phyloP scores from a whole-genome alignment of 2,329 filamentous ascomycete genomes.

The Aureobasidium namibiae region DNA sequence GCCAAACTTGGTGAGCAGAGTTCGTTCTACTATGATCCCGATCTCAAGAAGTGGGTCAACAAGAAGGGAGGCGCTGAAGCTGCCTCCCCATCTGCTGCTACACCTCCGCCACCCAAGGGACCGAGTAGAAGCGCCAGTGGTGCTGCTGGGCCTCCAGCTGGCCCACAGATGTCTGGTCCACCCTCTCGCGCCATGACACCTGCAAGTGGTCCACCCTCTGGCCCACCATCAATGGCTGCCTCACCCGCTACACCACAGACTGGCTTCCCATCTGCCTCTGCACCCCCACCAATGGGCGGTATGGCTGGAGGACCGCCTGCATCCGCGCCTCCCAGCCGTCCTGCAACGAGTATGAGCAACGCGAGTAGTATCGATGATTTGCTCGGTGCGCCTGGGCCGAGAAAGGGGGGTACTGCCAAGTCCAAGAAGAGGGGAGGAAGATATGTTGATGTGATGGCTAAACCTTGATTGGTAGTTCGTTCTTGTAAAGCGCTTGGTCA shows the following conservation, averaged over 20 bases:
- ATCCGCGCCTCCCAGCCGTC: conserved; percentile 54
- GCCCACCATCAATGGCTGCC: conserved; percentile 18
- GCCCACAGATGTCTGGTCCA: conserved; percentile 17
- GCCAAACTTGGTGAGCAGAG: conserved; percentile 93
- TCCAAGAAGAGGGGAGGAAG: conserved; percentile 77
- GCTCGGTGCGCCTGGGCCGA: conserved; percentile 62
- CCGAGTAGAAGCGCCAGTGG: conserved; percentile 30
- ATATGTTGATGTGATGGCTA: conserved; percentile 95
- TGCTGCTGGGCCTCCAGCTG: conserved; percentile 8
- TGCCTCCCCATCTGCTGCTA: conserved; percentile 45
- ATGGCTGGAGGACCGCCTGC: conserved; percentile 26
- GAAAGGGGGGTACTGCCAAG: conserved; percentile 49
- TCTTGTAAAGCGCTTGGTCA: too few relatives aligned
- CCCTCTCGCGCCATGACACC: conserved; percentile 21
- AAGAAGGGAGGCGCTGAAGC: conserved; percentile 69
- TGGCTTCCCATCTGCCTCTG: conserved; percentile 21
- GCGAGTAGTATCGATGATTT: conserved; percentile 94
- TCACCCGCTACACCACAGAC: conserved; percentile 9
- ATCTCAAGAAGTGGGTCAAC: conserved; percentile 98
- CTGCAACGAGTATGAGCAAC: conserved; percentile 75
- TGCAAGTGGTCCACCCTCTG: conserved; percentile 17
- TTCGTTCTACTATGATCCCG: conserved; percentile 87
- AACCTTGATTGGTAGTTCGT: conserved; percentile 24
- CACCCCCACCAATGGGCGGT: conserved; percentile 7
- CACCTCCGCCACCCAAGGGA: conserved; percentile 70